Percentiles rank a stretch among this genome's conserved stretches.
These are phyloP conservation scores for Moniliophthora roreri DNA, from an alignment of 1,284 basidiomycete species.

Conservation along the genomic window DNA sequence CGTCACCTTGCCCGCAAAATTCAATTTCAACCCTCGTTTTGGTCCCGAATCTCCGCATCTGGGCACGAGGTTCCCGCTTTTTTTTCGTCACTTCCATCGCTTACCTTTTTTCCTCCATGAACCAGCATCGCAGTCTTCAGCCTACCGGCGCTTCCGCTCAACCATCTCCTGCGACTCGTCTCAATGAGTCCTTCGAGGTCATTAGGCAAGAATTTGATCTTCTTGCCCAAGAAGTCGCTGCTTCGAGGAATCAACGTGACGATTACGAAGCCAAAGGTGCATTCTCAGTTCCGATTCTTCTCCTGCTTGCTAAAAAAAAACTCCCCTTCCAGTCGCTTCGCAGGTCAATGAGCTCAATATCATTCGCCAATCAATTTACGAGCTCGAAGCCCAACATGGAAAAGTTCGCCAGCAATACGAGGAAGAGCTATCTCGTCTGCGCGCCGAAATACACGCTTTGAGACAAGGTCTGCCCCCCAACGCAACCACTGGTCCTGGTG, in stretches of 20 bases:
- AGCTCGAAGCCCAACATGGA: conserved; percentile 59
- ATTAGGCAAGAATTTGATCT: conserved; percentile 88
- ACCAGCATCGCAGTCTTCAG: conserved; percentile 17
- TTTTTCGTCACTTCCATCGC: background rate
- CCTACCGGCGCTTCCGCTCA: conserved; percentile 11
- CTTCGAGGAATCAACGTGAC: conserved; percentile 71
- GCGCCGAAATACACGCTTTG: conserved; percentile 58
- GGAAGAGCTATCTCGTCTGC: conserved; percentile 59
- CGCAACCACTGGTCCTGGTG: conserved; percentile 22
- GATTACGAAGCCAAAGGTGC: conserved; percentile 85
- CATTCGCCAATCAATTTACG: conserved; percentile 56
- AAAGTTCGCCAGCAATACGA: conserved; percentile 60
- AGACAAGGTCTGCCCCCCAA: conserved; percentile 27
- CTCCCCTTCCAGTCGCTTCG: conserved; percentile 15
- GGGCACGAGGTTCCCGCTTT: conserved; percentile 8
- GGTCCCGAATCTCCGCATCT: background rate
- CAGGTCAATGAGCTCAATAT: conserved; percentile 54
- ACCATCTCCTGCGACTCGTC: conserved; percentile 29
- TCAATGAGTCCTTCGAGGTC: conserved; percentile 82
- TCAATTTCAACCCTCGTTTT: no score
- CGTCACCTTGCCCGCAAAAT: background rate
- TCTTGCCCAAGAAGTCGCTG: conserved; percentile 67
- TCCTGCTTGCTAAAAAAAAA: conserved; percentile 3
- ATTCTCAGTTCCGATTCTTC: conserved; percentile 20
- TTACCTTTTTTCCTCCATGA: conserved; percentile 1